phyloP scores from a whole-genome alignment of 2,329 filamentous ascomycete species.

The Hypoxylon sp. region DNA sequence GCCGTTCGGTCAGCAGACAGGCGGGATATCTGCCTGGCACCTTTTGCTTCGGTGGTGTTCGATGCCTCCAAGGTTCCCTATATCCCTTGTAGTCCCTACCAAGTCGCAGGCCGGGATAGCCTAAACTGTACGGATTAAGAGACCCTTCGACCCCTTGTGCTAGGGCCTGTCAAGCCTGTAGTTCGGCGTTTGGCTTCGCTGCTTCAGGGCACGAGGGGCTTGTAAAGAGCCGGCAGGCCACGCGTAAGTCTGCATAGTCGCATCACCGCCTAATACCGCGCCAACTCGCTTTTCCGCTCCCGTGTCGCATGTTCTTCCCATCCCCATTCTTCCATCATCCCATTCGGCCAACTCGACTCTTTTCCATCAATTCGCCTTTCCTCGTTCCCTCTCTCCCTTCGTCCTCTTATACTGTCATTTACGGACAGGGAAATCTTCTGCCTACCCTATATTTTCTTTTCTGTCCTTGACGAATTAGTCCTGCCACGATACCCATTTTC shows the following conservation, averaged over 20 bases:
- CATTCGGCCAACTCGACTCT: constrained; percentile 20
- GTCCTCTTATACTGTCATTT: constrained; percentile 24
- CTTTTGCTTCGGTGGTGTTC: constrained; percentile 26
- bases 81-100: neutral
- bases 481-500: constrained; percentile 24
- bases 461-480: constrained; percentile 17
- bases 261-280: constrained; percentile 28
- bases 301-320: constrained; percentile 32
- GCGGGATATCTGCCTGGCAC: too few species aligned
- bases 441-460: constrained; percentile 18
- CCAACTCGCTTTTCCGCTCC: constrained; percentile 9
- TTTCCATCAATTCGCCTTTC: constrained; percentile 20
- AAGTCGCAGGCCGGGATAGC: too few species aligned
- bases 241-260: constrained; percentile 11
- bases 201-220: too few species aligned
- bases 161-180: constrained; percentile 1
- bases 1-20: constrained; percentile 28
- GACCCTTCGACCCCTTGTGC: constrained; percentile 16
- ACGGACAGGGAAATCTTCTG: constrained; percentile 25
- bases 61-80: neutral
- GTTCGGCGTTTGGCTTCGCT: too few species aligned
- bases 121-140: constrained; percentile 8
- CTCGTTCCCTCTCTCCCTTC: constrained; percentile 20
- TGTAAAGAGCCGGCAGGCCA: too few species aligned
- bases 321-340: constrained; percentile 15